Evolutionary conservation across 1,284 basidiomycete genomes (phyloP), one percentile per base, ranked within the genome.

Genomic region (Ceratorhiza oryzae-sativae): DNA sequence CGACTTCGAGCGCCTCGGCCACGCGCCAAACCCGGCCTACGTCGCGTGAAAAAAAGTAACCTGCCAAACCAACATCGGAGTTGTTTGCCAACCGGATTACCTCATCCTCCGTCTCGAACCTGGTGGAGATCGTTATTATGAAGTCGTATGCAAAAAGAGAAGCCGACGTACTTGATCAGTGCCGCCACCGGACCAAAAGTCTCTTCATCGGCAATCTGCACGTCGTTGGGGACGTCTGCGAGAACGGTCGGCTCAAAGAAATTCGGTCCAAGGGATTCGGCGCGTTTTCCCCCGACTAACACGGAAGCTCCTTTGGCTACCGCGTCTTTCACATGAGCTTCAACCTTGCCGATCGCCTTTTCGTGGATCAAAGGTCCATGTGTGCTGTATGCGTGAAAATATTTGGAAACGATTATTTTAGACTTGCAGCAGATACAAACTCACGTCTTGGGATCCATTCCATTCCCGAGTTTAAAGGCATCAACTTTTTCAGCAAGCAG

Each of bases 1-100:
- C 97, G 3, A 95, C 94, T 81, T 99, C 94, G 55, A 99, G 84
- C 73, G 88, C 91, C 82, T 98, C 97, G n/a, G 95, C 94, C n/a
- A 99, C 95, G 55, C 97, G 87, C 93, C 94, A 98, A 72, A 95
- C 91, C 34, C 96, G 84, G 6, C 93, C 92, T 1, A 97, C 84
- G 80, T 99, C 96, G 73, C 92, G 84, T 53, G 94, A 94, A 83
- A 89, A 98, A 84, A 98, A 95, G 82, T 97, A 97, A 0, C 92
- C 95, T 4, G 96, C 95, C 20, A 99, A 85, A 0, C 97, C 97
- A 55, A 94, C 89, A 27, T 92, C 87, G 0, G 91, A 86, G 76
- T 89, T 83, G 81, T 99, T 99, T 36, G 97, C 96, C 71, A 92
- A 82, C 77, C 86, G 86, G 72, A 99, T 83, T 2, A 96, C 95